phyloP scores from a whole-genome alignment of 1,139 yeast genomes.

The Scheffersomyces lignicola region DNA sequence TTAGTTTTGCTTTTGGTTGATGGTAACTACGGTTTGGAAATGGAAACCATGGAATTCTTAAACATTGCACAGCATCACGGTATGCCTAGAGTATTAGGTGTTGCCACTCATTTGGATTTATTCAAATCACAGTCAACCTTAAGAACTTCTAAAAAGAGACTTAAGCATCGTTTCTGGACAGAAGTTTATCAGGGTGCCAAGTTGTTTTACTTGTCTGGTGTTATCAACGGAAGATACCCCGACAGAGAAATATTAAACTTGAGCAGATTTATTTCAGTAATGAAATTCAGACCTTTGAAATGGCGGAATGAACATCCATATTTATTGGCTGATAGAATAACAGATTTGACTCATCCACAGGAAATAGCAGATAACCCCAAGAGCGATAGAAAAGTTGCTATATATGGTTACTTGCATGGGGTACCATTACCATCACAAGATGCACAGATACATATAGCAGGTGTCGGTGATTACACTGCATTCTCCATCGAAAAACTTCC shows the following conservation, averaged over 20 bases:
- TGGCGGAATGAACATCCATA: conserved; percentile 99
- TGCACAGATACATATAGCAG: conserved; percentile 90
- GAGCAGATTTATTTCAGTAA: conserved; percentile 89
- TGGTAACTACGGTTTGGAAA: conserved; percentile 97
- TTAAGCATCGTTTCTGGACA: conserved; percentile 97
- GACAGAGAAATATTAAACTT: conserved; percentile 92
- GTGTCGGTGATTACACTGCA: conserved; percentile 86
- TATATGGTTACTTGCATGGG: conserved; percentile 95
- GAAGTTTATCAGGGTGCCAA: conserved; percentile 99
- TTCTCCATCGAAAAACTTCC: conserved; percentile 83
- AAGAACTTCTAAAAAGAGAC: conserved; percentile 86
- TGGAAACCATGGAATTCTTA: conserved; percentile 99
- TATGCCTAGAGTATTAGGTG: conserved; percentile 96
- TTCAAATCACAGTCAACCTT: conserved; percentile 88
- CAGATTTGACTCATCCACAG: conserved; percentile 95
- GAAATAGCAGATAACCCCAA: conserved; percentile 75
- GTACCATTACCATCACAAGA: conserved; percentile 75
- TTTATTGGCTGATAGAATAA: conserved; percentile 83
- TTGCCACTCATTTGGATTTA: conserved; percentile 92
- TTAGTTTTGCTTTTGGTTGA: conserved; percentile 85
- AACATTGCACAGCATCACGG: conserved; percentile 98
- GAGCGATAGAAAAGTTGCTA: conserved; percentile 83
- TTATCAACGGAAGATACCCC: conserved; percentile 95
- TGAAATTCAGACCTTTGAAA: conserved; percentile 96
- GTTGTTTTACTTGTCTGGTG: conserved; percentile 91